Evolutionary conservation across 371 early-diverging fungal species (phyloP).

Genomic region (Mortierella sp.): DNA sequence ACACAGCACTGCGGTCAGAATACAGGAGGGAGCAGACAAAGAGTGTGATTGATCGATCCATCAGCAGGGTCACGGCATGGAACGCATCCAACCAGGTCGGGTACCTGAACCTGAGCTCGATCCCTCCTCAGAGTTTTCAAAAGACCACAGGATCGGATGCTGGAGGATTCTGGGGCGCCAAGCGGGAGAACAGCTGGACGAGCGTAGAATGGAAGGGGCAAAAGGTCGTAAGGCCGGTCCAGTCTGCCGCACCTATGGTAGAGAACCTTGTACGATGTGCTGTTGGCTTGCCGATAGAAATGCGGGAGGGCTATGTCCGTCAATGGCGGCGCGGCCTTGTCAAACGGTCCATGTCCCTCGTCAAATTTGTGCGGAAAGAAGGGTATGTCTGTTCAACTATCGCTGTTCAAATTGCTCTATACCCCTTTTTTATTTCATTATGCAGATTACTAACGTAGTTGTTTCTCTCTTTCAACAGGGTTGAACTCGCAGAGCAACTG

Average conservation of each 20-base stretch:
- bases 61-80: constrained; percentile 49
- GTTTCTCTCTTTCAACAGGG: constrained; percentile 5
- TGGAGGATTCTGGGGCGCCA: constrained; percentile 43
- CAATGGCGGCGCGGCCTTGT: constrained; percentile 70
- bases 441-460: not conserved
- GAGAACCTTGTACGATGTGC: constrained; percentile 66
- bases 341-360: constrained; percentile 63
- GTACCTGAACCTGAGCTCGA: constrained; percentile 40
- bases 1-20: constrained; percentile 57
- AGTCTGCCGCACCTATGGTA: constrained; percentile 67
- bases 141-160: constrained; percentile 31
- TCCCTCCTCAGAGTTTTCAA: constrained; percentile 48
- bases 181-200: constrained; percentile 52
- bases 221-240: constrained; percentile 60
- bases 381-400: constrained; percentile 50
- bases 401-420: constrained; percentile 18
- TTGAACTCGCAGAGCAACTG: constrained; percentile 39
- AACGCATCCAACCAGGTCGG: constrained; percentile 40
- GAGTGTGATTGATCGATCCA: constrained; percentile 35
- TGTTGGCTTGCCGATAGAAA: constrained; percentile 61
- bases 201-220: constrained; percentile 53
- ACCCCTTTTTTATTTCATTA: too few species aligned
- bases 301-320: constrained; percentile 69
- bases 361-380: constrained; percentile 68
- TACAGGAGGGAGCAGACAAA: constrained; percentile 59